Evolutionary conservation across 306 rosid species (phyloP).

Genomic region (Quercus alba): DNA sequence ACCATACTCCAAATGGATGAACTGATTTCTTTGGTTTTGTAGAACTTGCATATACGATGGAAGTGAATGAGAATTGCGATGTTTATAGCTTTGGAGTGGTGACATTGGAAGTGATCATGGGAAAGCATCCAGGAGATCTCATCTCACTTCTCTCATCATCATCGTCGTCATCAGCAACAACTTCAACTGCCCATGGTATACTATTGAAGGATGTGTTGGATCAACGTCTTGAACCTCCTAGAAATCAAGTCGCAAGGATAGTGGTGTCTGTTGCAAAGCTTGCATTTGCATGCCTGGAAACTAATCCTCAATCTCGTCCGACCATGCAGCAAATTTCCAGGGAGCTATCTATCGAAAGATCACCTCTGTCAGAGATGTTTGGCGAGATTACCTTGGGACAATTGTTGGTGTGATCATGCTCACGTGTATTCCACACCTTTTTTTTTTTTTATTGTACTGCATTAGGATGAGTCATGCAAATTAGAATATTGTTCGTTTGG

Average conservation of each 20-base stretch:
- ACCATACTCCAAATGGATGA: too few relatives aligned
- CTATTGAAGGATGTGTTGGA: conserved; percentile 23
- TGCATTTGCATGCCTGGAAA: conserved; percentile 18
- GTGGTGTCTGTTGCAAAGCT: conserved; percentile 12
- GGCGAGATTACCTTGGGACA: too few relatives aligned
- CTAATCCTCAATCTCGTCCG: conserved; percentile 23
- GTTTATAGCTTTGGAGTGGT: too few relatives aligned
- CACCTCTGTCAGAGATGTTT: too few relatives aligned
- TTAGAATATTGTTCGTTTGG: too few relatives aligned
- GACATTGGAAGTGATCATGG: conserved; percentile 21
- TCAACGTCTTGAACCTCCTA: conserved; percentile 4
- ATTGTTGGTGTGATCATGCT: too few relatives aligned
- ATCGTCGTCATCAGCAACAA: too few relatives aligned
- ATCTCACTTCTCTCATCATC: conserved; percentile 8
- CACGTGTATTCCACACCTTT: too few relatives aligned
- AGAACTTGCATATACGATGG: too few relatives aligned
- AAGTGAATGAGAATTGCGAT: neutral
- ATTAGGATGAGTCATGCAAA: too few relatives aligned
- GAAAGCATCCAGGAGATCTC: conserved; percentile 29
- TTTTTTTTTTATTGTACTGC: too few relatives aligned
- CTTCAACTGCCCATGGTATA: neutral
- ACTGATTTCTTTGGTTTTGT: too few relatives aligned
- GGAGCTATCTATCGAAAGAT: neutral
- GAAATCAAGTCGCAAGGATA: neutral
- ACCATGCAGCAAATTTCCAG: conserved; percentile 17